These are phyloP conservation scores for Metschnikowia anglica DNA, from an alignment of 805 yeast species.

Conservation along the genomic window DNA sequence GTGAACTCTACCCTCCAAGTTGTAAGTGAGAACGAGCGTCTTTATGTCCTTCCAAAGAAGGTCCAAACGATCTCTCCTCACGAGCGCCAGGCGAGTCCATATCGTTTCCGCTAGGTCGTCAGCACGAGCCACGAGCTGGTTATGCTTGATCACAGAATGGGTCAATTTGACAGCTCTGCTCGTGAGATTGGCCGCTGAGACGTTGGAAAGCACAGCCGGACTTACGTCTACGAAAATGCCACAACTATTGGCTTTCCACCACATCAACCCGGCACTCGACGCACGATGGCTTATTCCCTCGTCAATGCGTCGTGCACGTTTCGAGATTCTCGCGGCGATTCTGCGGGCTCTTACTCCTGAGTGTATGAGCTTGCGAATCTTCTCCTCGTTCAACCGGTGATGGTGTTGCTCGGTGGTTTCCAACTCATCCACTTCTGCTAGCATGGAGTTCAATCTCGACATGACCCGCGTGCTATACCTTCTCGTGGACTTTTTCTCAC, in stretches of 20 bases:
- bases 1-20: neutral
- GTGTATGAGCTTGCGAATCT: neutral
- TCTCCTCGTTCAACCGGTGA: neutral
- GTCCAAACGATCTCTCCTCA: neutral
- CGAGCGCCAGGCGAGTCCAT: neutral
- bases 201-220: neutral
- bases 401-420: neutral
- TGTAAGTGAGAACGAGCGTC: neutral
- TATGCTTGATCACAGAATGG: conserved; percentile 1
- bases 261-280: neutral
- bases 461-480: neutral
- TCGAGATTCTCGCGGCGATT: neutral
- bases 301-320: conserved; percentile 1
- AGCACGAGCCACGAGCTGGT: neutral
- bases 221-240: neutral
- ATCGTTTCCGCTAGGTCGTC: neutral
- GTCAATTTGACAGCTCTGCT: neutral
- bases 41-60: neutral
- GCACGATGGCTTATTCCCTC: neutral
- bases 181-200: neutral
- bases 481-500: neutral
- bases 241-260: neutral
- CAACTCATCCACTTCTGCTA: conserved; percentile 1
- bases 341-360: neutral
- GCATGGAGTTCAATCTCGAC: neutral